Evolutionary conservation across 148 eudicot genomes (phyloP).

Genomic region (Tetragonia tetragonoides): DNA sequence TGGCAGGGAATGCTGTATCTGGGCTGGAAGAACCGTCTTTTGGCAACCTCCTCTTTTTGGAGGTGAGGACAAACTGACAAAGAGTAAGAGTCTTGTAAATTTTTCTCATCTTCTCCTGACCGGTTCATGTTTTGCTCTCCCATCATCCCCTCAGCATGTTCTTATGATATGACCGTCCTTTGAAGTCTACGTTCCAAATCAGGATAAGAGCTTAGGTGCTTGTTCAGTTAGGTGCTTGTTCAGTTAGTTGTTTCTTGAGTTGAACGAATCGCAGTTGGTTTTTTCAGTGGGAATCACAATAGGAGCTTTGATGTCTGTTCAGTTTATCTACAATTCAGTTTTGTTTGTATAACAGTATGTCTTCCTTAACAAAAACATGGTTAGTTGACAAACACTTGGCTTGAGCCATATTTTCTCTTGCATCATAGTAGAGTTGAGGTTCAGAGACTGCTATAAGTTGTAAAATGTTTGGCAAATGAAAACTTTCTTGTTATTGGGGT

Average conservation of each 20-base stretch:
- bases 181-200: no score
- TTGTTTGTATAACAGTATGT: slow-evolving; percentile 16
- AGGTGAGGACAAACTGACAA: slow-evolving; percentile 30
- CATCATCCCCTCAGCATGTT: no score
- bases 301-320: neutral
- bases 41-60: slow-evolving; percentile 78
- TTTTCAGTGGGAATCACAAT: no score
- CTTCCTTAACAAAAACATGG: slow-evolving; percentile 1
- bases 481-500: neutral
- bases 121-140: neutral
- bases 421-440: neutral
- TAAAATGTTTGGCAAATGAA: slow-evolving; percentile 17
- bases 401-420: neutral
- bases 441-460: slow-evolving; percentile 11
- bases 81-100: neutral
- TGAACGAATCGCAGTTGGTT: neutral
- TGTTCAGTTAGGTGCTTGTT: neutral
- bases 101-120: neutral
- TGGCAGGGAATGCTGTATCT: slow-evolving; percentile 63
- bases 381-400: neutral
- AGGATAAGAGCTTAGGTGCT: no score
- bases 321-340: slow-evolving; percentile 16
- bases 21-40: slow-evolving; percentile 66
- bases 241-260: neutral
- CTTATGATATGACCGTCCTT: no score